Evolutionary conservation across 108 stramenopile genomes (phyloP).

Genomic region (Conticribra guillardii): DNA sequence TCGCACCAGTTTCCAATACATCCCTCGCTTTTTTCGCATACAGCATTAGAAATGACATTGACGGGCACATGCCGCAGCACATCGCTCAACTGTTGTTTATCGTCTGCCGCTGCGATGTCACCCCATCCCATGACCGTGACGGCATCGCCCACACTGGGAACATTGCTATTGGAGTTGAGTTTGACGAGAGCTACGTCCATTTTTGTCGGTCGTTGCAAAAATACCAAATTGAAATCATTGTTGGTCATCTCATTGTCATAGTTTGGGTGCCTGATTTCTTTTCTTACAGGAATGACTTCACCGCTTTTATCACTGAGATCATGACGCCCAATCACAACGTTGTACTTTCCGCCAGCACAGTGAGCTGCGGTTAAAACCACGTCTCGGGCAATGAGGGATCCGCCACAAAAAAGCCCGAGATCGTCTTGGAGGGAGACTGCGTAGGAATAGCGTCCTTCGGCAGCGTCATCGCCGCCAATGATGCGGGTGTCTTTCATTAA

Average conservation of each 20-base stretch:
- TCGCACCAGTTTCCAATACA: neutral
- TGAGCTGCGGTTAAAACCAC: slow-evolving; percentile 35
- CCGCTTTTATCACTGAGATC: slow-evolving; percentile 8
- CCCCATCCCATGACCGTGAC: slow-evolving; percentile 36
- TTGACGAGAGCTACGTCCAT: slow-evolving; percentile 1
- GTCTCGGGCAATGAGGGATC: slow-evolving; percentile 17
- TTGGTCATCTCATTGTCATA: slow-evolving; percentile 14
- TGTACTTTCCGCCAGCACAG: slow-evolving; percentile 12
- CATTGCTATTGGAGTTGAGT: slow-evolving; percentile 3
- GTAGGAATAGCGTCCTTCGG: slow-evolving; percentile 7
- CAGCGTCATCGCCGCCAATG: neutral
- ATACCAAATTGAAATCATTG: slow-evolving; percentile 28
- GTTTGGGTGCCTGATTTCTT: slow-evolving; percentile 5
- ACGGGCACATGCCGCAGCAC: neutral
- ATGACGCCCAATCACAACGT: slow-evolving; percentile 20
- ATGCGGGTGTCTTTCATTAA: neutral
- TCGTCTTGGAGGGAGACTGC: slow-evolving; percentile 20
- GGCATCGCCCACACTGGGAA: neutral
- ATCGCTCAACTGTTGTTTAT: neutral
- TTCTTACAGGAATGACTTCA: slow-evolving; percentile 1
- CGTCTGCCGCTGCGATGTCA: neutral
- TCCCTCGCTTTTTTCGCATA: neutral
- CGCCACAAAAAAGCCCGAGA: slow-evolving; percentile 38
- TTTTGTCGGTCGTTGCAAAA: slow-evolving; percentile 4
- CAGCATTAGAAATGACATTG: neutral